Conservation (phyloP, 495 filamentous ascomycete species). For the Xylaria palmicola region DNA sequence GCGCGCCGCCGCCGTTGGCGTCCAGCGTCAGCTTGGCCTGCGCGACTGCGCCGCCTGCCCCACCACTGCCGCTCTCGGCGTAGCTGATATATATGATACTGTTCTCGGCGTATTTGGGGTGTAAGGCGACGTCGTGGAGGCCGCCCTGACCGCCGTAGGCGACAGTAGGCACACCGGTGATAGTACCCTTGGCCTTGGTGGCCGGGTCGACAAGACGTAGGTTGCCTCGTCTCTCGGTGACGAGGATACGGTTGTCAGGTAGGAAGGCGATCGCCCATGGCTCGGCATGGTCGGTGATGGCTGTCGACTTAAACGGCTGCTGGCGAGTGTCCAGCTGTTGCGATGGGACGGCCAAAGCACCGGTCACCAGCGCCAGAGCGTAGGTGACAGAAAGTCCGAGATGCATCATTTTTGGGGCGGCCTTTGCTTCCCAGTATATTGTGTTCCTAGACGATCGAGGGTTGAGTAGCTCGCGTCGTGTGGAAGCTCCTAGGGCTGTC, state of each 20-base stretch:
- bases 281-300: conserved; percentile 32
- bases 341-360: conserved; percentile 34
- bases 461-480: conserved; percentile 26
- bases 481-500: conserved; percentile 24
- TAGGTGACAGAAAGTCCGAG: conserved; percentile 34
- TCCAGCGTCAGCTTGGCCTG: conserved; percentile 35
- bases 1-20: conserved; percentile 34
- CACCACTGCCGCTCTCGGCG: conserved; percentile 33
- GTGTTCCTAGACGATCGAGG: conserved; percentile 29
- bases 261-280: conserved; percentile 39
- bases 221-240: conserved; percentile 37
- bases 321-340: conserved; percentile 32
- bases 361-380: conserved; percentile 33
- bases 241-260: conserved; percentile 37
- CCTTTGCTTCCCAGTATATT: conserved; percentile 29
- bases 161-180: conserved; percentile 36
- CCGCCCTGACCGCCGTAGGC: conserved; percentile 39
- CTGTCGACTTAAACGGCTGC: conserved; percentile 31
- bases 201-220: conserved; percentile 33
- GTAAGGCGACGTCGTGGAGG: conserved; percentile 36
- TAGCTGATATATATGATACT: conserved; percentile 39
- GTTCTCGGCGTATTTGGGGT: conserved; percentile 36
- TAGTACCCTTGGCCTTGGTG: conserved; percentile 33
- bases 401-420: conserved; percentile 32
- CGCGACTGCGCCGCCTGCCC: conserved; percentile 33